Conservation (phyloP, 2,329 filamentous ascomycete genomes). For the Neurospora crassa region DNA sequence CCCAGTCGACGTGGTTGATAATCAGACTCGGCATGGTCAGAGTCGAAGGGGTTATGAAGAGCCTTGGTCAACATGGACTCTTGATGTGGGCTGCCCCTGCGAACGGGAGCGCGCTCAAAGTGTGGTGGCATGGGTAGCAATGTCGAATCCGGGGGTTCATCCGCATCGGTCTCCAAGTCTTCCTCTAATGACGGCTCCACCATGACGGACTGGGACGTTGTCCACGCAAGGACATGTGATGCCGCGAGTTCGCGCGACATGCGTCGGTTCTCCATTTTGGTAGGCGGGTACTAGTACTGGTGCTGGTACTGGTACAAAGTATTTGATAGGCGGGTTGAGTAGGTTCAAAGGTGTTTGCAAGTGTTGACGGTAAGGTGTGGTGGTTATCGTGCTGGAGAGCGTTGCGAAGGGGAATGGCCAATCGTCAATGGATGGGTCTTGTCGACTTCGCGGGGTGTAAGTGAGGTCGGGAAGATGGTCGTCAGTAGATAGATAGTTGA, state of each 20-base stretch:
- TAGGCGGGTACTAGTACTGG: conserved; percentile 1
- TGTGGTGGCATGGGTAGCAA: conserved; percentile 22
- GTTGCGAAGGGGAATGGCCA: not conserved
- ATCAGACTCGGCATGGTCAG: conserved; percentile 17
- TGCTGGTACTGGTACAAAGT: conserved; percentile 1
- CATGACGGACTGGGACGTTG: conserved; percentile 30
- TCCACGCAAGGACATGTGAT: conserved; percentile 36
- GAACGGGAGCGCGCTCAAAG: conserved; percentile 39
- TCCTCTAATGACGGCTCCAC: conserved; percentile 37
- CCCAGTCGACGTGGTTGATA: conserved; percentile 18
- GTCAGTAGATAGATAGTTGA: conserved; percentile 1
- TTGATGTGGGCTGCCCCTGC: conserved; percentile 45
- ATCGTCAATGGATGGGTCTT: not conserved
- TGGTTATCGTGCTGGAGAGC: not conserved
- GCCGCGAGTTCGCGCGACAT: conserved; percentile 27
- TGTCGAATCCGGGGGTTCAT: conserved; percentile 71
- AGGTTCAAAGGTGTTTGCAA: conserved; percentile 4
- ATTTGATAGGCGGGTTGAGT: conserved; percentile 3
- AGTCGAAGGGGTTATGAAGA: conserved; percentile 57
- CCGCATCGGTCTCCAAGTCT: conserved; percentile 65
- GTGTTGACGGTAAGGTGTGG: not conserved
- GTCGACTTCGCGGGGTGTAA: not conserved
- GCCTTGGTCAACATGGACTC: conserved; percentile 84
- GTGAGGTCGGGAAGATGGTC: not conserved
- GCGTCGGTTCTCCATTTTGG: conserved; percentile 27